phyloP scores from a whole-genome alignment of 2,329 filamentous ascomycete species.

The Nannizzia gypsea region DNA sequence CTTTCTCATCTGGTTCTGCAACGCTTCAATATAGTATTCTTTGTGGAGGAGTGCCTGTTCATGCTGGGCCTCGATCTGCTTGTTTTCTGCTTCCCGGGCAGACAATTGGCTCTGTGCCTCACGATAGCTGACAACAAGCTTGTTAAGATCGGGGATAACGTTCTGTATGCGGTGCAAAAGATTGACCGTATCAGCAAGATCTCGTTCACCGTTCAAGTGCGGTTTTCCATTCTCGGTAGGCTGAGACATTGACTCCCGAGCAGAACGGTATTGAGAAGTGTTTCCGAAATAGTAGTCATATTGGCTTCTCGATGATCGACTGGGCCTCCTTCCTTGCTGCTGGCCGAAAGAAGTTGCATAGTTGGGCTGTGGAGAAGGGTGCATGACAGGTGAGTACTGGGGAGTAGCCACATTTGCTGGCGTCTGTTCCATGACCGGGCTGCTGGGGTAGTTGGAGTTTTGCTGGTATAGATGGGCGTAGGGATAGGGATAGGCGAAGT shows the following conservation, averaged over 20 bases:
- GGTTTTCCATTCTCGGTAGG: conserved; percentile 24
- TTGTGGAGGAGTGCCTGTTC: conserved; percentile 42
- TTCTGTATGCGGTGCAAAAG: conserved; percentile 35
- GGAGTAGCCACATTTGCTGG: conserved; percentile 11
- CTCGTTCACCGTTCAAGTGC: conserved; percentile 20
- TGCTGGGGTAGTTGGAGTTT: conserved; percentile 23
- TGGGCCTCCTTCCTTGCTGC: conserved; percentile 19
- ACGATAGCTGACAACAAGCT: conserved; percentile 37
- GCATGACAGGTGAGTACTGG: conserved; percentile 19
- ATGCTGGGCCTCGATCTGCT: conserved; percentile 39
- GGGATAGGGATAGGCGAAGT: conserved; percentile 21
- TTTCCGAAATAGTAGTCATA: conserved; percentile 22
- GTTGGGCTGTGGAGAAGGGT: conserved; percentile 25
- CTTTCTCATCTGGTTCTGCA: conserved; percentile 41
- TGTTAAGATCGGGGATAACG: conserved; percentile 37
- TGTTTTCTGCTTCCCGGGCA: conserved; percentile 39
- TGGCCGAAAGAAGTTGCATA: conserved; percentile 24
- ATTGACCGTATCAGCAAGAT: conserved; percentile 24
- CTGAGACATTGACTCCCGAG: conserved; percentile 20
- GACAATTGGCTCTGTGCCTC: conserved; percentile 41
- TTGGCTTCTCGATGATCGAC: conserved; percentile 20
- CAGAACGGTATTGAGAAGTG: conserved; percentile 22
- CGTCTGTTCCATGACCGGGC: conserved; percentile 20
- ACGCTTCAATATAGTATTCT: conserved; percentile 41
- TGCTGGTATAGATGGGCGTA: conserved; percentile 28